Base-by-base conservation (phyloP, 2,329 filamentous ascomycete genomes). In the Paraphaeosphaeria minitans region DNA sequence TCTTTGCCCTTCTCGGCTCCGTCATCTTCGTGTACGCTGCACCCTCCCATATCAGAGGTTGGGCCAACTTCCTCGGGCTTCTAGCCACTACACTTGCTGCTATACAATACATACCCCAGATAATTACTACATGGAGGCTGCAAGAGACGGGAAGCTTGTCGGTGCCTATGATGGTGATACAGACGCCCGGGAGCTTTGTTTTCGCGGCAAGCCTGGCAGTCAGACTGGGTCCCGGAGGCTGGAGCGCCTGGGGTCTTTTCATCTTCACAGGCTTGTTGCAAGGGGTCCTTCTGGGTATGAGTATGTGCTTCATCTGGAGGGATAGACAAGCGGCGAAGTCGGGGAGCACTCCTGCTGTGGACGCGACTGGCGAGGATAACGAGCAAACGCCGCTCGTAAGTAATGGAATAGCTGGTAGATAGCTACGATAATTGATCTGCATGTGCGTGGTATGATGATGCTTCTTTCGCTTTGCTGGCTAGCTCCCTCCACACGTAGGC, bases 141-240 rank as follows among this genome's bases (percentile, higher is more conserved):
- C 90, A 94, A 73, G 89, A 93, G 68, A 90, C 96, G 1, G 93
- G 93, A 55, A 97, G 93, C 75, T 80, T 99, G 68, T 97, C 92
- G 71, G 95, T 99, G 57, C 89, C 92, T 4, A 98, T 97, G 90
- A 98, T 99, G 93, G 90, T 91, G 74, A 97, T 99, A 35, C 95
- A 99, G 77, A 97, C 94, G 0, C 95, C 95, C 0, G 95, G 95
- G 0, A 93, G 92, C 59, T 89, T 97, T 66, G 80, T 99, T 7
- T 98, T 96, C 79, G 93, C 94, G 0, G 89, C 85, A 13, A 97
- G 93, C 74, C 80, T 99, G 45, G 92, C 89, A 52, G 87, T 86
- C 8, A 85, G 95, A 47, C 83, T 97, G 21, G 95, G 95, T 0
- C 83, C 83, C 69, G 87, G 85, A 35, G 94, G 94, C 0, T 99